Percentiles rank a stretch among this genome's conserved stretches.
Evolutionary conservation across 352 stramenopile species (phyloP).

Genomic region (Globisporangium recalcitrans): DNA sequence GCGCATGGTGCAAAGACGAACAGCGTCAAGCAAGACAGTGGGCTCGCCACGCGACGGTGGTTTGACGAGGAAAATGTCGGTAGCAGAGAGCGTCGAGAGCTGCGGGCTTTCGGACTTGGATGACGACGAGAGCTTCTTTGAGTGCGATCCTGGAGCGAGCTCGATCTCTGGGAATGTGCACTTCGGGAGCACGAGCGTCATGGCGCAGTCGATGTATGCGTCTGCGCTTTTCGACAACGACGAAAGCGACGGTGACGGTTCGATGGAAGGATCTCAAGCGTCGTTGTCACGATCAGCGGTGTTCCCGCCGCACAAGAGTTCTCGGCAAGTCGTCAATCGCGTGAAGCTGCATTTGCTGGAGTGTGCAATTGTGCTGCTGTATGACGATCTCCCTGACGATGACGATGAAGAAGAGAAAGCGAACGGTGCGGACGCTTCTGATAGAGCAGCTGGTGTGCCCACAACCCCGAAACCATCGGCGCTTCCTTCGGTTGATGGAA

Average conservation of each 20-base stretch:
- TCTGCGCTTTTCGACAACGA: conserved; percentile 57
- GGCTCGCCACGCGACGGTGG: conserved; percentile 7
- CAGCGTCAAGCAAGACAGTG: background rate
- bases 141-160: conserved; percentile 65
- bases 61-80: conserved; percentile 48
- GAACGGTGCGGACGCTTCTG: conserved; percentile 18
- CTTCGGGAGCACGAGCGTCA: conserved; percentile 38
- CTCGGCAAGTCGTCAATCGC: conserved; percentile 46
- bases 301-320: conserved; percentile 6
- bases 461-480: conserved; percentile 25
- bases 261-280: background rate
- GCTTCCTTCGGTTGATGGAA: conserved; percentile 51
- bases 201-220: conserved; percentile 82
- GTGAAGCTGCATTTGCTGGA: conserved; percentile 79
- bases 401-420: conserved; percentile 29
- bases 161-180: conserved; percentile 27
- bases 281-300: conserved; percentile 9
- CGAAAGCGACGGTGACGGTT: conserved; percentile 20
- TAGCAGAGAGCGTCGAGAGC: conserved; percentile 75
- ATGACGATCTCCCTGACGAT: conserved; percentile 70
- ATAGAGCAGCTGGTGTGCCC: conserved; percentile 21
- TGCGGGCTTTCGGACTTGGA: conserved; percentile 80
- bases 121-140: conserved; percentile 81
- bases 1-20: conserved; percentile 21
- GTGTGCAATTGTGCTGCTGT: conserved; percentile 67